Conservation (phyloP, 345 rosid species). For the Citrus unshiu region DNA sequence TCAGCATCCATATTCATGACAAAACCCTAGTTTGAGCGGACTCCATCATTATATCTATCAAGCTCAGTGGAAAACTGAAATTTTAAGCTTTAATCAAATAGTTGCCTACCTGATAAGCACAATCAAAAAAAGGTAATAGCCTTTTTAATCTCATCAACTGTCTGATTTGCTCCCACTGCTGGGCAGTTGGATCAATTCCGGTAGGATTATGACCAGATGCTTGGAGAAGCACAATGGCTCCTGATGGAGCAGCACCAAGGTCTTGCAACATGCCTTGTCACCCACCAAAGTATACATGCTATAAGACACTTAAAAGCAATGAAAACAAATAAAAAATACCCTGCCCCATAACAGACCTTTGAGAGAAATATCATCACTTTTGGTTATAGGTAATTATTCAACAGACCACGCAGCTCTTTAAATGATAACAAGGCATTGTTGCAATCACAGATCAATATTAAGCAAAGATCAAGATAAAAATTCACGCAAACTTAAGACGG, state of each 20-base stretch:
- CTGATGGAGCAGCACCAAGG: slow-evolving; percentile 40
- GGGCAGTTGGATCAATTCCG: slow-evolving; percentile 44
- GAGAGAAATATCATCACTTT: not conserved
- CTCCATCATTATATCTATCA: not conserved
- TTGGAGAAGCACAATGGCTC: slow-evolving; percentile 50
- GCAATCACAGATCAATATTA: not conserved
- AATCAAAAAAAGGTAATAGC: slow-evolving; percentile 46
- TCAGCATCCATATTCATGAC: slow-evolving; percentile 45
- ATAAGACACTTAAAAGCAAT: not conserved
- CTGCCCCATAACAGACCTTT: not conserved
- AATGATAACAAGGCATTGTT: not conserved
- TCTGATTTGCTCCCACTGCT: slow-evolving; percentile 55
- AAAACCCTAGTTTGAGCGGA: slow-evolving; percentile 32
- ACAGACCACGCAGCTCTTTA: not conserved
- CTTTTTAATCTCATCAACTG: slow-evolving; percentile 37
- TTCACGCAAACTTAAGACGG: not conserved
- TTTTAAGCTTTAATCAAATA: not conserved
- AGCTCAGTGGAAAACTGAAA: not conserved
- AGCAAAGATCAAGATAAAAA: not conserved
- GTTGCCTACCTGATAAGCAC: slow-evolving; percentile 49
- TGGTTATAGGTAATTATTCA: not conserved
- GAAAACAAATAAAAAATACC: not conserved
- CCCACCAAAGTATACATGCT: not conserved
- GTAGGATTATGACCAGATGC: slow-evolving; percentile 54
- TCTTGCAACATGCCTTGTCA: slow-evolving; percentile 45